Evolutionary conservation across 2,329 filamentous ascomycete genomes (phyloP).

Genomic region (Triangularia verruculosa): DNA sequence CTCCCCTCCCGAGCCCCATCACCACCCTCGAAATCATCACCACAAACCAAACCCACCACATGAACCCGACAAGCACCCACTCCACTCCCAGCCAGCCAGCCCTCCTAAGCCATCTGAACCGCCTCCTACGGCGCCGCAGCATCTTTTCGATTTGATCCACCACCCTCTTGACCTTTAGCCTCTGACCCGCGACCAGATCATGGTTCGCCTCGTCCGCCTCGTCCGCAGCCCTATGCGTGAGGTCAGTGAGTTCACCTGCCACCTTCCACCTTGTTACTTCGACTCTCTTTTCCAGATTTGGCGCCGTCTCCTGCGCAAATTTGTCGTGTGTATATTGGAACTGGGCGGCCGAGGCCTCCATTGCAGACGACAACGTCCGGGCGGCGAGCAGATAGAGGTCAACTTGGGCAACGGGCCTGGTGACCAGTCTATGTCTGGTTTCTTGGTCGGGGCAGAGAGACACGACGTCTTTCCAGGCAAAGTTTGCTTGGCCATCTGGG

Average conservation of each 20-base stretch:
- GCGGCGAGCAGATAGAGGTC: conserved; percentile 53
- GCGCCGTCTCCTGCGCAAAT: conserved; percentile 57
- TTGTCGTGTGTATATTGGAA: conserved; percentile 59
- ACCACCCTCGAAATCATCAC: conserved; percentile 72
- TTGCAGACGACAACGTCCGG: conserved; percentile 47
- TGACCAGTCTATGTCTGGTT: conserved; percentile 32
- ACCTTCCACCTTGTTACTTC: conserved; percentile 47
- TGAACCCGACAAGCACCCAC: conserved; percentile 81
- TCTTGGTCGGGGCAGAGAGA: conserved; percentile 38
- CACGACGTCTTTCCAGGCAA: conserved; percentile 43
- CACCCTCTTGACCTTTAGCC: conserved; percentile 76
- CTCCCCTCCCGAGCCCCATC: conserved; percentile 58
- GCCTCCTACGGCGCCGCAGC: conserved; percentile 63
- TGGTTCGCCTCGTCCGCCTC: conserved; percentile 76
- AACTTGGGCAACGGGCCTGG: conserved; percentile 38
- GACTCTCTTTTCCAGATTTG: conserved; percentile 49
- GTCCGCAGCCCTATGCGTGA: conserved; percentile 68
- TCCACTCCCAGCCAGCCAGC: conserved; percentile 80
- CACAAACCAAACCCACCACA: conserved; percentile 93
- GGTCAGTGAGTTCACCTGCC: conserved; percentile 51
- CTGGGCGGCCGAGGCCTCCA: conserved; percentile 46
- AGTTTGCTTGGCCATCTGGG: conserved; percentile 13
- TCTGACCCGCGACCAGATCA: conserved; percentile 72
- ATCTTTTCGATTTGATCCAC: conserved; percentile 76
- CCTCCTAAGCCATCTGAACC: conserved; percentile 71